These are phyloP conservation scores for Suillus americanus DNA, from an alignment of 768 basidiomycete genomes.

Conservation along the genomic window DNA sequence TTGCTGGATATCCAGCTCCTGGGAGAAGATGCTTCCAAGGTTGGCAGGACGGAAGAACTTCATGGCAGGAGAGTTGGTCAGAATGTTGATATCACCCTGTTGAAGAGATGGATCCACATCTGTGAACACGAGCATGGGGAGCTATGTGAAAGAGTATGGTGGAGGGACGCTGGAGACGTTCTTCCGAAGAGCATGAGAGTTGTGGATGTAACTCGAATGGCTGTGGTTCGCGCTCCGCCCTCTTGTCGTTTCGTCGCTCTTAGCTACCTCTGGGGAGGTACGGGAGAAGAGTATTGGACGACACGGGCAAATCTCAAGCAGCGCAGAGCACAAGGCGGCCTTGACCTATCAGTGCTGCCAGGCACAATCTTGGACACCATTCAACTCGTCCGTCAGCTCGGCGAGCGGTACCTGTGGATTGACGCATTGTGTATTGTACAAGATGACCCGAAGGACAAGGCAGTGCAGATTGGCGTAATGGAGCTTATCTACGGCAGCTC, in stretches of 20 bases:
- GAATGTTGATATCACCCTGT: slow-evolving; percentile 3
- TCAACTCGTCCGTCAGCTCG: slow-evolving; percentile 7
- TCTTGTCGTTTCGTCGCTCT: slow-evolving; percentile 10
- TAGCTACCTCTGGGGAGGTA: slow-evolving; percentile 13
- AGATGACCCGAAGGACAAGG: slow-evolving; percentile 3
- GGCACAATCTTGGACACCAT: slow-evolving; percentile 9
- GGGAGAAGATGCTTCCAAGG: slow-evolving; percentile 6
- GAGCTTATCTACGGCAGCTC: slow-evolving; percentile 8
- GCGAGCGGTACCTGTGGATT: slow-evolving; percentile 11
- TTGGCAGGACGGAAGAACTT: slow-evolving; percentile 7
- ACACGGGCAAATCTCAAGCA: slow-evolving; percentile 7
- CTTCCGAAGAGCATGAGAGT: slow-evolving; percentile 5
- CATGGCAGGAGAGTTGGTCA: slow-evolving; percentile 10
- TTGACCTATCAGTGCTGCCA: slow-evolving; percentile 5
- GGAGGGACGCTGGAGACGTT: slow-evolving; percentile 3
- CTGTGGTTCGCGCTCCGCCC: slow-evolving; percentile 5
- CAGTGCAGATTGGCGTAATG: slow-evolving; percentile 7
- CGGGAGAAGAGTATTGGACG: slow-evolving; percentile 9
- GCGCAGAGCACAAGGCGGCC: not conserved
- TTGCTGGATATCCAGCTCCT: slow-evolving; percentile 8
- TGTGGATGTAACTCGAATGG: slow-evolving; percentile 7
- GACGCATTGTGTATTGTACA: slow-evolving; percentile 14
- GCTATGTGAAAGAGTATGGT: slow-evolving; percentile 7
- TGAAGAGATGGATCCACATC: slow-evolving; percentile 10
- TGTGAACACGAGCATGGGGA: slow-evolving; percentile 4